Percentiles rank a stretch among this genome's conserved stretches.
phyloP scores from a whole-genome alignment of 2,329 filamentous ascomycete species.

The Xylaria sp. region DNA sequence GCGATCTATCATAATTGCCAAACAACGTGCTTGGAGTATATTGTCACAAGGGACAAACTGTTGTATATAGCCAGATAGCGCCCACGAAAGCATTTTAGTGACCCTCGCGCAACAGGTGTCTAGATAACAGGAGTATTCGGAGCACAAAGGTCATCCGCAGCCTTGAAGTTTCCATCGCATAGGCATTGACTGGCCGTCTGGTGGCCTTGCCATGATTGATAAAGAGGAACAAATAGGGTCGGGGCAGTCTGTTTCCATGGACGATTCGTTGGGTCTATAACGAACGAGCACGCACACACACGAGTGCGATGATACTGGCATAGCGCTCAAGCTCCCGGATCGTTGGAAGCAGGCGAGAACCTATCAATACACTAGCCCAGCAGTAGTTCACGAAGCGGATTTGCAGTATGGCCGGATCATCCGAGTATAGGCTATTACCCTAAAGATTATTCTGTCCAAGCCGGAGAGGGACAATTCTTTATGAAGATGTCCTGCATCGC shows the following conservation, averaged over 20 bases:
- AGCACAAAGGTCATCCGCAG: not conserved
- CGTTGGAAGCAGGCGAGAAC: conserved; percentile 3
- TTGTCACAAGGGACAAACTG: too few species aligned
- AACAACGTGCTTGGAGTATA: not conserved
- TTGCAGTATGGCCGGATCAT: not conserved
- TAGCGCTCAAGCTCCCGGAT: not conserved
- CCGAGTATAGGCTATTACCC: not conserved
- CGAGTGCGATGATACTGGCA: not conserved
- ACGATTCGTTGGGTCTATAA: not conserved
- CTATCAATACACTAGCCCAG: not conserved
- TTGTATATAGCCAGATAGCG: too few species aligned
- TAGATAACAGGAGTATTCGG: not conserved
- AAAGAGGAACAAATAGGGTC: not conserved
- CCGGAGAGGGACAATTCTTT: conserved; percentile 1
- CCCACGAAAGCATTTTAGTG: too few species aligned
- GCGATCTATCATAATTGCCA: conserved; percentile 3
- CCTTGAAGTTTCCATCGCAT: not conserved
- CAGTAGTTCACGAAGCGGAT: not conserved
- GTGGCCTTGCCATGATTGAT: not conserved
- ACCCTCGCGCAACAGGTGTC: too few species aligned
- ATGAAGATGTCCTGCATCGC: conserved; percentile 14
- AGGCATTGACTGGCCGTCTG: not conserved
- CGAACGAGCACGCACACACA: not conserved
- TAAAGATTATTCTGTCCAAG: not conserved
- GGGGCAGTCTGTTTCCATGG: too few species aligned